phyloP scores from a whole-genome alignment of 106 monocot species.

The Allium fistulosum region DNA sequence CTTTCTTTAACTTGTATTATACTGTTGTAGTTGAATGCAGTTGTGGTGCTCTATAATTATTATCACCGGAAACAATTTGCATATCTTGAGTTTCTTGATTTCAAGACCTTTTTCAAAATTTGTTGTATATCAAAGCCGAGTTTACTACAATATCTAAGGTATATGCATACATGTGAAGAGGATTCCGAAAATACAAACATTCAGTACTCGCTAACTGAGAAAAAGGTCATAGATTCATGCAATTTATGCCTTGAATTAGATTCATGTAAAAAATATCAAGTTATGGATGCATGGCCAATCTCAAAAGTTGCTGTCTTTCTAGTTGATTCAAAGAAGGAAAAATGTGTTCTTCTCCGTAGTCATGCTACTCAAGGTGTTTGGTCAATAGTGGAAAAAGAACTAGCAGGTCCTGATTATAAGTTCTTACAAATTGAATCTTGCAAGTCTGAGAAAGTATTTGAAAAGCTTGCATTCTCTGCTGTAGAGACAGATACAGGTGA shows the following conservation, averaged over 20 bases:
- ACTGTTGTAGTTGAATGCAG: slow-evolving; percentile 53
- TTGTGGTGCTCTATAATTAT: slow-evolving; percentile 65
- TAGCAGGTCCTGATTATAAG: slow-evolving; percentile 9
- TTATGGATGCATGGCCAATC: slow-evolving; percentile 47
- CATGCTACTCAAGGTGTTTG: slow-evolving; percentile 34
- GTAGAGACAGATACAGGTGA: slow-evolving; percentile 50
- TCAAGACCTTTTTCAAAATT: slow-evolving; percentile 38
- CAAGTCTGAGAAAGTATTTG: slow-evolving; percentile 9
- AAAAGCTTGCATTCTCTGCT: slow-evolving; percentile 33
- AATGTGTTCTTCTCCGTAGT: slow-evolving; percentile 39
- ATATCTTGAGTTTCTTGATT: slow-evolving; percentile 39
- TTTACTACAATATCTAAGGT: slow-evolving; percentile 33
- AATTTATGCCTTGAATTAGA: slow-evolving; percentile 39
- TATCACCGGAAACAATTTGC: slow-evolving; percentile 59
- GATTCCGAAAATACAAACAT: slow-evolving; percentile 4
- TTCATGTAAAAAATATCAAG: slow-evolving; percentile 19
- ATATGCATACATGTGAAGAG: slow-evolving; percentile 16
- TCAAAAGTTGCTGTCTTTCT: slow-evolving; percentile 60
- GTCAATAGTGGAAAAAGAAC: slow-evolving; percentile 56
- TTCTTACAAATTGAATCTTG: neutral
- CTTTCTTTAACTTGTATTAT: neutral
- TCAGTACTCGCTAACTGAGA: slow-evolving; percentile 42
- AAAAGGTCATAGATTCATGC: slow-evolving; percentile 51
- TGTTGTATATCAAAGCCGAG: slow-evolving; percentile 27
- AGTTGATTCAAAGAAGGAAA: slow-evolving; percentile 26